These are phyloP conservation scores for Cercospora zeae-maydis DNA, from an alignment of 2,329 filamentous ascomycete species.

Conservation along the genomic window DNA sequence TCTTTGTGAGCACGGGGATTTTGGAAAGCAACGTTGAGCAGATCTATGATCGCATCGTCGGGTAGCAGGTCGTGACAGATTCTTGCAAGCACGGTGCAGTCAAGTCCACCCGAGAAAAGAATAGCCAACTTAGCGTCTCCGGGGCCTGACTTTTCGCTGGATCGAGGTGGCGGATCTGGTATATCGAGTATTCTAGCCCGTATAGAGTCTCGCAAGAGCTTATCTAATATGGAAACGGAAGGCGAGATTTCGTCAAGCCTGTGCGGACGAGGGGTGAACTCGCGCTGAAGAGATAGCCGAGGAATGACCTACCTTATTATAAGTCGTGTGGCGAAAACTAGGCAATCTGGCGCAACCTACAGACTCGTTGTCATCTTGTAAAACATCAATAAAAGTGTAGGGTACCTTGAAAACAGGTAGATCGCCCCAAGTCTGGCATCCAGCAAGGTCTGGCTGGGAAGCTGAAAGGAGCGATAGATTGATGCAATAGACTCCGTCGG, in stretches of 20 bases:
- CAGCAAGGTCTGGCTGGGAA: not conserved
- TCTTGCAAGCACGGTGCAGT: conserved; percentile 84
- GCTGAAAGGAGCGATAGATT: conserved; percentile 20
- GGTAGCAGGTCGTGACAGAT: conserved; percentile 75
- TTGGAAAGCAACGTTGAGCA: conserved; percentile 95
- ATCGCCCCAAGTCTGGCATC: conserved; percentile 6
- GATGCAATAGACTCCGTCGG: conserved; percentile 73
- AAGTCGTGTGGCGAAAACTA: conserved; percentile 26
- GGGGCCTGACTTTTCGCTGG: not conserved
- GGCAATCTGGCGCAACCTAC: conserved; percentile 23
- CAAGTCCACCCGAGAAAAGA: conserved; percentile 89
- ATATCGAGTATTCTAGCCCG: conserved; percentile 54
- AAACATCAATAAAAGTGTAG: conserved; percentile 17
- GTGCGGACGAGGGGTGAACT: not conserved
- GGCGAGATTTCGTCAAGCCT: conserved; percentile 24
- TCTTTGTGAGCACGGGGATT: conserved; percentile 66
- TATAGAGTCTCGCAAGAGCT: conserved; percentile 30
- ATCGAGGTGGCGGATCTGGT: conserved; percentile 43
- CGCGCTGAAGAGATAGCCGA: conserved; percentile 30
- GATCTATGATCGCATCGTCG: conserved; percentile 65
- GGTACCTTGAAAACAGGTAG: conserved; percentile 20
- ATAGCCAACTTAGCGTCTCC: conserved; percentile 61
- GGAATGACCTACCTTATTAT: conserved; percentile 37
- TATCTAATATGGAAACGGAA: conserved; percentile 26
- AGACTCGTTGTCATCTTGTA: conserved; percentile 13